Conservation (phyloP, 2,329 filamentous ascomycete genomes). For the Neonectria coccinea region DNA sequence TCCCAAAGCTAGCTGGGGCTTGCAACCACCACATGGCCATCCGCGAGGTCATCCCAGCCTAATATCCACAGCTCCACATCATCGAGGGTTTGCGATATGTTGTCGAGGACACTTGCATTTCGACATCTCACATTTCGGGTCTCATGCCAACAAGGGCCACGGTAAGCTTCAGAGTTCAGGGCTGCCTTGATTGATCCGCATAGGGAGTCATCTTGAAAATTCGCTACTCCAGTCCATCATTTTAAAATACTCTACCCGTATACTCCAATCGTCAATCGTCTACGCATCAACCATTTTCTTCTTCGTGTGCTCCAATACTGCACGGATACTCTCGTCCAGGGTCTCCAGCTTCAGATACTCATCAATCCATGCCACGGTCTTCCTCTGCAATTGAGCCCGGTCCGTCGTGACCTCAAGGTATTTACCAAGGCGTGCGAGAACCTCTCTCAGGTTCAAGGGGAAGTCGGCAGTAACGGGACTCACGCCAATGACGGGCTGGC, state of each 20-base stretch:
- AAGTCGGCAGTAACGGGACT: slow-evolving; percentile 75
- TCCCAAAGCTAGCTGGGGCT: slow-evolving; percentile 38
- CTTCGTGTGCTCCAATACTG: slow-evolving; percentile 67
- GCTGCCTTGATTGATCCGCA: slow-evolving; percentile 7
- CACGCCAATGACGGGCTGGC: slow-evolving; percentile 75
- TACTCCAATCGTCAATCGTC: neutral
- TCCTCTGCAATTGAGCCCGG: slow-evolving; percentile 58
- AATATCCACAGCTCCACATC: slow-evolving; percentile 1
- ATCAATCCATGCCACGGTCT: slow-evolving; percentile 67
- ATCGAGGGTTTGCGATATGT: neutral
- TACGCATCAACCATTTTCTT: slow-evolving; percentile 42
- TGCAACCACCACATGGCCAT: slow-evolving; percentile 37
- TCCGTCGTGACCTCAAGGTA: slow-evolving; percentile 60
- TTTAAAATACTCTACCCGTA: slow-evolving; percentile 1
- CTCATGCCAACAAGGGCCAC: neutral
- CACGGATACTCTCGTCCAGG: slow-evolving; percentile 67
- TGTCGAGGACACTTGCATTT: neutral
- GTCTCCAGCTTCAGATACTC: slow-evolving; percentile 60
- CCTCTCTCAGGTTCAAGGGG: slow-evolving; percentile 74
- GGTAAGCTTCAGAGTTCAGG: neutral
- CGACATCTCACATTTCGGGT: neutral
- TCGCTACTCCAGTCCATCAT: slow-evolving; percentile 6
- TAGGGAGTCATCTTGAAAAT: slow-evolving; percentile 8
- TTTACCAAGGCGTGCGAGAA: slow-evolving; percentile 71
- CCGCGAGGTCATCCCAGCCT: neutral